Percentiles rank a stretch among this genome's conserved stretches.
phyloP scores from a whole-genome alignment of 1,284 basidiomycete genomes.

The Wallemia hederae region DNA sequence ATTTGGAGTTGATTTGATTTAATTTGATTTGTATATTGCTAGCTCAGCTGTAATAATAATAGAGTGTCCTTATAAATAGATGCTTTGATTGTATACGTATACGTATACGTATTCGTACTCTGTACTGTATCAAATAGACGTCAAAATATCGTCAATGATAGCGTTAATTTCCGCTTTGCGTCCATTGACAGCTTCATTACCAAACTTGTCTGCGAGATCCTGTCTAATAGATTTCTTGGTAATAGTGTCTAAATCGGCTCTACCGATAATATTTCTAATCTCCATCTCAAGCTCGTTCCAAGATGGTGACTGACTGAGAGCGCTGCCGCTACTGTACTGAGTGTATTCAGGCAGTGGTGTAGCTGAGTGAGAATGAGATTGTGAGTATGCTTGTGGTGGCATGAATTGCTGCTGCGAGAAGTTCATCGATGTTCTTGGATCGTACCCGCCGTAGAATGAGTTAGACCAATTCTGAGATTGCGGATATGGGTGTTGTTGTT shows the following conservation, averaged over 20 bases:
- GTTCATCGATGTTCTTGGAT: constrained; percentile 2
- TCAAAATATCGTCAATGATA: background rate
- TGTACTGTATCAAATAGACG: background rate
- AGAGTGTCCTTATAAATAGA: background rate
- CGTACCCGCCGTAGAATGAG: constrained; percentile 2
- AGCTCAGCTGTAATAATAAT: background rate
- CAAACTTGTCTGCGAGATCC: constrained; percentile 20
- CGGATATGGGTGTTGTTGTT: background rate
- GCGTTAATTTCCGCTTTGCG: background rate
- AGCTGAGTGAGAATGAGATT: constrained; percentile 1
- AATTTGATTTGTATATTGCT: no score
- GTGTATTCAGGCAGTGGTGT: constrained; percentile 7
- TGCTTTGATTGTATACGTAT: background rate
- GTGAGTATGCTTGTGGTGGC: background rate
- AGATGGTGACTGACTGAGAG: constrained; percentile 20
- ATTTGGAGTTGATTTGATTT: no score
- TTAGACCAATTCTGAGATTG: background rate
- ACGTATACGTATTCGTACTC: background rate
- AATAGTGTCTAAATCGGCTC: constrained; percentile 54
- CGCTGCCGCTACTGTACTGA: constrained; percentile 8
- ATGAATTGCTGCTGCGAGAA: constrained; percentile 1
- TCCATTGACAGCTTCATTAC: background rate
- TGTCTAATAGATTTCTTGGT: constrained; percentile 67
- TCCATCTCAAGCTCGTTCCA: constrained; percentile 41
- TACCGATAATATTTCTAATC: constrained; percentile 36